Conservation (phyloP, 2,329 filamentous ascomycete genomes). For the Calycina herbarum region DNA sequence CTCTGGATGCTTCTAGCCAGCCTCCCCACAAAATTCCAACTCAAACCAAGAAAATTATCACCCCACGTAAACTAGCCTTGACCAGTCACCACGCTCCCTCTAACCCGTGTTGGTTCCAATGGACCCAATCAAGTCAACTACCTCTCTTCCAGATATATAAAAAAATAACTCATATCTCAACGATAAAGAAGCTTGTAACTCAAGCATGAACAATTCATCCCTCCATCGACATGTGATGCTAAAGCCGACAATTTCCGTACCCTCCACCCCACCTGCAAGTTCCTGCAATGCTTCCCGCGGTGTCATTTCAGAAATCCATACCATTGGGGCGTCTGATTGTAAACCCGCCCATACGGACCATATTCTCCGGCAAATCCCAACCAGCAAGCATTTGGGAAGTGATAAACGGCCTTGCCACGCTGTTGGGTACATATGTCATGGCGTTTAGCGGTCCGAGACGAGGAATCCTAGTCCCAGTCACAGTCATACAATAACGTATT, state of each 20-base stretch:
- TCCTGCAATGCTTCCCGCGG: not conserved
- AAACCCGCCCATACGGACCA: not conserved
- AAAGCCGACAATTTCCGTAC: not conserved
- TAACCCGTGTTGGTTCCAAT: not conserved
- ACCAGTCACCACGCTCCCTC: not conserved
- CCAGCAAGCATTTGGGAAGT: not conserved
- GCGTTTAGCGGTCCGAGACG: not conserved
- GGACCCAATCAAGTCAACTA: not conserved
- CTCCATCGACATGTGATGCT: not conserved
- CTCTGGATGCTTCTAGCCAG: not conserved
- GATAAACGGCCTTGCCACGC: slow-evolving; percentile 3
- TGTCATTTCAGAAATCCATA: too few species aligned
- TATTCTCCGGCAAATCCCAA: not conserved
- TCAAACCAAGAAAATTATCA: not conserved
- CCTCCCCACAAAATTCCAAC: not conserved
- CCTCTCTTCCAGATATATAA: not conserved
- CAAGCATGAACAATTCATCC: not conserved
- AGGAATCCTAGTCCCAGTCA: not conserved
- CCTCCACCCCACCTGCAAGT: not conserved
- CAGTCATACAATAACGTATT: too few species aligned
- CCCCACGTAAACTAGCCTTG: not conserved
- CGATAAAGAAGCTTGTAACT: not conserved
- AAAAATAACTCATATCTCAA: not conserved
- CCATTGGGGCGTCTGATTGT: not conserved
- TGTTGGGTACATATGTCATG: not conserved